Evolutionary conservation across 139 green algal species (phyloP).

Genomic region (Ettlia oleoabundans): DNA sequence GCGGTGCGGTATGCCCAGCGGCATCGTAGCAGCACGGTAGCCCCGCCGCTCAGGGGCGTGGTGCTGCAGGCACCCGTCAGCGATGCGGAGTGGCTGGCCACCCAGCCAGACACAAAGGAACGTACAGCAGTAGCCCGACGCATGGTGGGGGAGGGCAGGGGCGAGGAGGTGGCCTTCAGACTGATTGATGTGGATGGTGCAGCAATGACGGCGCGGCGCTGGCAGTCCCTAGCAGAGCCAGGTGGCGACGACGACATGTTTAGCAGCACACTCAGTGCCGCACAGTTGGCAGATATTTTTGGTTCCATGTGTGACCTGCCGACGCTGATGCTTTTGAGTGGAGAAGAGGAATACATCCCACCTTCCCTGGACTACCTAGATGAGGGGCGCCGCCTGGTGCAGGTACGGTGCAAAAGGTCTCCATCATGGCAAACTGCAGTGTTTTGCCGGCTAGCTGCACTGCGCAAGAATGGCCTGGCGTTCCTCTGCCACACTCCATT

Average conservation of each 20-base stretch:
- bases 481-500: not conserved
- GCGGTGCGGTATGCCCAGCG: conserved; percentile 59
- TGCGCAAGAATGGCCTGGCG: too few species aligned
- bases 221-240: conserved; percentile 37
- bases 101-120: conserved; percentile 29
- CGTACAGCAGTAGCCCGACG: conserved; percentile 19
- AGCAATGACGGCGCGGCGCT: conserved; percentile 56
- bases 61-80: conserved; percentile 69
- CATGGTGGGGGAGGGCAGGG: conserved; percentile 50
- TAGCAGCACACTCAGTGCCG: conserved; percentile 40
- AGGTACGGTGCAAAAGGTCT: not conserved
- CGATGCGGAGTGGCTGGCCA: conserved; percentile 62
- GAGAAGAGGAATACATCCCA: conserved; percentile 63
- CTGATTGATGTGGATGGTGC: conserved; percentile 37
- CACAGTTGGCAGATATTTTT: conserved; percentile 15
- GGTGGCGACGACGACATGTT: conserved; percentile 81
- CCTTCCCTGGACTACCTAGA: not conserved
- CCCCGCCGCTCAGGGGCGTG: conserved; percentile 41
- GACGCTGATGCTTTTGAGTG: conserved; percentile 57
- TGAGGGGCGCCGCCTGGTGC: conserved; percentile 33
- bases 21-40: not conserved
- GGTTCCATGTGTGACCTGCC: conserved; percentile 37
- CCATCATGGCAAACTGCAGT: not conserved
- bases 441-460: too few species aligned
- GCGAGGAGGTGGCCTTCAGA: conserved; percentile 56